phyloP scores from a whole-genome alignment of 2,329 filamentous ascomycete species.

The Penicillium fuscoglaucum region DNA sequence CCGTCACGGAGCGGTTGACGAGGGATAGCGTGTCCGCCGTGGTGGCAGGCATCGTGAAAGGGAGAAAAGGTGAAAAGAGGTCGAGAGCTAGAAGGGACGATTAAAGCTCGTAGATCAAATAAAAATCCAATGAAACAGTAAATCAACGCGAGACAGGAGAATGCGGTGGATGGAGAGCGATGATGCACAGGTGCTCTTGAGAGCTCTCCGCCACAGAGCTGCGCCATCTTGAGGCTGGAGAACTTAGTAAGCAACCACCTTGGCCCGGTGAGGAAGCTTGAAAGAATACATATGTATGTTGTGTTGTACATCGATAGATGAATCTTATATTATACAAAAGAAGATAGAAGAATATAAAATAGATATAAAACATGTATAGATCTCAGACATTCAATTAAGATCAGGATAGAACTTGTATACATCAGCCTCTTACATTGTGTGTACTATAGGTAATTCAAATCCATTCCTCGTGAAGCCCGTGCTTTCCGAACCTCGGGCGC shows the following conservation, averaged over 20 bases:
- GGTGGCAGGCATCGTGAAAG: constrained; percentile 80
- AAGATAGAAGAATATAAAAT: background rate
- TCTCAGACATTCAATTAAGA: background rate
- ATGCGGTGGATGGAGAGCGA: constrained; percentile 16
- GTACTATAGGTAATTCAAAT: background rate
- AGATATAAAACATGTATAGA: background rate
- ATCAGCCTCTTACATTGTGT: background rate
- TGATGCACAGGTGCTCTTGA: constrained; percentile 22
- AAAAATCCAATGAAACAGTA: constrained; percentile 5
- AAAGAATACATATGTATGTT: background rate
- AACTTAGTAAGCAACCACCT: constrained; percentile 16
- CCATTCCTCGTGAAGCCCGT: constrained; percentile 3
- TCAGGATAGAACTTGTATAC: background rate
- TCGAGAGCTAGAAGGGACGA: background rate
- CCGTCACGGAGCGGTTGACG: constrained; percentile 91
- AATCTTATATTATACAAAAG: background rate
- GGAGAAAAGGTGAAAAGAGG: constrained; percentile 2
- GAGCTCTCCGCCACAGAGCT: constrained; percentile 23
- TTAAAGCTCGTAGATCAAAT: constrained; percentile 6
- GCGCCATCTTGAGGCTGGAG: constrained; percentile 21
- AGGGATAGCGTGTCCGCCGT: constrained; percentile 95
- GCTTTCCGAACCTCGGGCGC: constrained; percentile 37
- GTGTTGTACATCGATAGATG: background rate
- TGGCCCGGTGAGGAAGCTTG: background rate
- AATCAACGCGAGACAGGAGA: constrained; percentile 6